Evolutionary conservation across 768 basidiomycete species (phyloP).

Genomic region (Termitomyces sp.): DNA sequence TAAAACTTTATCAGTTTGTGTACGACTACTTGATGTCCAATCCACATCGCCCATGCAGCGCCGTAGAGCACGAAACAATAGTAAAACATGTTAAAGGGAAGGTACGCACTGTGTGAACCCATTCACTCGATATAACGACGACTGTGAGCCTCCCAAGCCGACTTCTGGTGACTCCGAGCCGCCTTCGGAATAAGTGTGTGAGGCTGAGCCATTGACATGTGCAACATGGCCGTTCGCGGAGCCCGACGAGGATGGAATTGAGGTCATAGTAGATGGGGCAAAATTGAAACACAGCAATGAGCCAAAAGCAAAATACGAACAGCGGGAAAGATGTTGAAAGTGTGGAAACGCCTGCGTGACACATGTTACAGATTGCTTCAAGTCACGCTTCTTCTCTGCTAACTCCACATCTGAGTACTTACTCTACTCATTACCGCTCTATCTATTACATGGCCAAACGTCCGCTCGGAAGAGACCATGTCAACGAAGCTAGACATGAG

Average conservation of each 20-base stretch:
- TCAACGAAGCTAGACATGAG: constrained; percentile 54
- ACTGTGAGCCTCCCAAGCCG: constrained; percentile 30
- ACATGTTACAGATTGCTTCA: constrained; percentile 11
- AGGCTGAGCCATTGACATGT: constrained; percentile 44
- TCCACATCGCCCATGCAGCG: constrained; percentile 3
- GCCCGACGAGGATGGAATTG: constrained; percentile 33
- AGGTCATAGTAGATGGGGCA: constrained; percentile 24
- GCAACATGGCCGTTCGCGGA: constrained; percentile 47
- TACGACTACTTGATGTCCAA: constrained; percentile 8
- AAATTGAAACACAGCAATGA: constrained; percentile 7
- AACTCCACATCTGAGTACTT: background rate
- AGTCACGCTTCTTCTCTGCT: constrained; percentile 1
- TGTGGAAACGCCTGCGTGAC: constrained; percentile 14
- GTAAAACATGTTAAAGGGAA: constrained; percentile 1
- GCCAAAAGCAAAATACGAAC: constrained; percentile 9
- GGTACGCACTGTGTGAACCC: constrained; percentile 56
- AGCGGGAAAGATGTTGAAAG: constrained; percentile 1
- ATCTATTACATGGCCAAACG: constrained; percentile 38
- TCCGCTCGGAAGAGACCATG: constrained; percentile 31
- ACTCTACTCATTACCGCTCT: constrained; percentile 10
- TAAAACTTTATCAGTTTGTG: constrained; percentile 9
- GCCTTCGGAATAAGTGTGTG: constrained; percentile 31
- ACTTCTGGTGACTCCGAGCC: constrained; percentile 32
- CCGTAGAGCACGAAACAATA: constrained; percentile 3
- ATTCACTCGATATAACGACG: constrained; percentile 43